Evolutionary conservation across 768 basidiomycete genomes (phyloP).

Genomic region (Fibroporia radiculosa): DNA sequence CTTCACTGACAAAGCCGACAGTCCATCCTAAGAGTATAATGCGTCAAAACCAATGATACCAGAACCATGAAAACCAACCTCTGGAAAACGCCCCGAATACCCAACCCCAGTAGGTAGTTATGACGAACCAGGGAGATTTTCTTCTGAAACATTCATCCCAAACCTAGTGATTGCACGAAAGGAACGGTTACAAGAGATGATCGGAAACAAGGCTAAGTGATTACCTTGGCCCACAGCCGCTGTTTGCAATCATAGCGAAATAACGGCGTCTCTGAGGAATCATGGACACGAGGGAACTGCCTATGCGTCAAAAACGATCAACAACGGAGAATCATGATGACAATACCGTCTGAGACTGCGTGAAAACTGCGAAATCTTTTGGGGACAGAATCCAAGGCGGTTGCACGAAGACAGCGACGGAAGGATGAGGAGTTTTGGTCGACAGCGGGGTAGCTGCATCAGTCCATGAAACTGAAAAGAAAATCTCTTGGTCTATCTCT

Average conservation of each 20-base stretch:
- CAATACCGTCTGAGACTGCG: slow-evolving; percentile 10
- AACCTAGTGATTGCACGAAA: slow-evolving; percentile 26
- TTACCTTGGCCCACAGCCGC: slow-evolving; percentile 24
- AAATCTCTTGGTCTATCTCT: slow-evolving; percentile 10
- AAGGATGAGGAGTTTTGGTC: neutral
- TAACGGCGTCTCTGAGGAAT: too few species aligned
- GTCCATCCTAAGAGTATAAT: slow-evolving; percentile 14
- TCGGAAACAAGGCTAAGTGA: neutral
- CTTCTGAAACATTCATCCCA: slow-evolving; percentile 33
- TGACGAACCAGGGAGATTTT: slow-evolving; percentile 30
- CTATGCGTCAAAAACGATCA: neutral
- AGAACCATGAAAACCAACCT: slow-evolving; percentile 19
- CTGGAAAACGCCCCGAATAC: slow-evolving; percentile 34
- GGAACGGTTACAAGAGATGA: too few species aligned
- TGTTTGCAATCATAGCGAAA: slow-evolving; percentile 8
- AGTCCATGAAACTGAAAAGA: slow-evolving; percentile 24
- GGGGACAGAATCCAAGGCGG: slow-evolving; percentile 32
- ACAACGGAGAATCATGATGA: neutral
- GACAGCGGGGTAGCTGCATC: neutral
- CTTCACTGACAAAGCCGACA: slow-evolving; percentile 11
- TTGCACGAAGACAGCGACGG: slow-evolving; percentile 24
- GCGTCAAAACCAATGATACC: neutral
- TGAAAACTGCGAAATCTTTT: slow-evolving; percentile 28
- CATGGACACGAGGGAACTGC: neutral
- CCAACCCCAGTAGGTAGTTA: slow-evolving; percentile 38